Base-by-base conservation (phyloP, 164 flowering plant species). In the Dillenia turbinata region DNA sequence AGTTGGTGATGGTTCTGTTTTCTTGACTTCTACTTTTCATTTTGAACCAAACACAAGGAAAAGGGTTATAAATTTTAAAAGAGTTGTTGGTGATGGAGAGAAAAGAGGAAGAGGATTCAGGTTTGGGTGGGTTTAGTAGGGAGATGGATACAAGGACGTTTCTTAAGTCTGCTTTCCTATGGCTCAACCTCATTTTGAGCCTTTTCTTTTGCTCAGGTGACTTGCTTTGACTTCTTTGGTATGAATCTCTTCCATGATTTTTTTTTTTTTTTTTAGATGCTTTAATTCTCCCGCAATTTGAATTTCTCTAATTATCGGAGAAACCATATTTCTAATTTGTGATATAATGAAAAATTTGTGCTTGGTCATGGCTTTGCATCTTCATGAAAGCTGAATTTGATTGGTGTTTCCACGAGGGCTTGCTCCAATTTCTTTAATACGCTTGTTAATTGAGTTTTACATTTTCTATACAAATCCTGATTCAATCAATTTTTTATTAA, bases 151-250 rank as follows among this genome's bases (percentile, higher is more conserved):
- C 49, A 66, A 47, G 56, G 57, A 44, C 17, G n/a, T 3, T 46
- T 47, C 44, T 10, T 50, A 22, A 45, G 33, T 14, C 0, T 33
- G 5, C 7, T 2, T 2, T 52, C 8, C 8, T 72, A 22, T 19
- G 66, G n/a, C n/a, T n/a, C n/a, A n/a, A n/a, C n/a, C 63, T 76
- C 48, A 33, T 73, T 11, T 26, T 69, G 50, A 44, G 63, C 56
- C 60, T 58, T 63, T 26, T 70, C 67, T 57, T 72, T 54, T 66
- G 52, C 44, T 53, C 77, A 73, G 79, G 79, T 76, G 60, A 64
- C 12, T 61, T 54, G 44, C 66, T 64, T 63, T 61, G 22, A n/a
- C 65, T 56, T 66, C 14, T 47, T 44, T 62, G 43, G 55, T 6
- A n/a, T 59, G 43, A 12, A 12, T 47, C 52, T 50, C 40, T 9